Evolutionary conservation across 2,329 filamentous ascomycete species (phyloP).

Genomic region (Penicillium sclerotiorum): DNA sequence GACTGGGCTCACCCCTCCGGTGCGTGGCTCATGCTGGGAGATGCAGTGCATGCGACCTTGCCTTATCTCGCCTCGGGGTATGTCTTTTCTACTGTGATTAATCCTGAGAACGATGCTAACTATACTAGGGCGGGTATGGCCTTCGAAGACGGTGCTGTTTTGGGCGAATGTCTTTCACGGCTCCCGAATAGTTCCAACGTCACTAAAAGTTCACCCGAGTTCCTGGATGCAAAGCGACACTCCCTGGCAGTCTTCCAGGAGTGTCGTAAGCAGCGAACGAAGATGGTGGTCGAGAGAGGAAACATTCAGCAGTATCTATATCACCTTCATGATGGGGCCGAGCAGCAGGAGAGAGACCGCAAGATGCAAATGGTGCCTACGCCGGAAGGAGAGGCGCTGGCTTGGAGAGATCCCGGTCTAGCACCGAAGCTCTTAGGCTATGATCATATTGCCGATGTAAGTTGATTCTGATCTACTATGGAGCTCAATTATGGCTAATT

Average conservation of each 20-base stretch:
- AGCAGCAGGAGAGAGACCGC: conserved; percentile 58
- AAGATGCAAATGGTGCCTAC: conserved; percentile 44
- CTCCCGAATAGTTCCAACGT: conserved; percentile 43
- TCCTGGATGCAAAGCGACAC: conserved; percentile 37
- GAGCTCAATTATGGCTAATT: neutral
- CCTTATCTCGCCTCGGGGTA: conserved; percentile 60
- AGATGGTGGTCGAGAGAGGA: conserved; percentile 61
- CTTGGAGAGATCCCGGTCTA: conserved; percentile 47
- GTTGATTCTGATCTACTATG: conserved; percentile 6
- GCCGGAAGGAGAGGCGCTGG: conserved; percentile 44
- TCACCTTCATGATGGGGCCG: conserved; percentile 61
- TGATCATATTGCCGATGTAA: conserved; percentile 42
- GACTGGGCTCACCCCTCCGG: conserved; percentile 61
- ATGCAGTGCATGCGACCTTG: conserved; percentile 66
- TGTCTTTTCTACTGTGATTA: neutral
- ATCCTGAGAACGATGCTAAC: neutral
- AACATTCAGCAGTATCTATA: conserved; percentile 66
- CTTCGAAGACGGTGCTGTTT: conserved; percentile 61
- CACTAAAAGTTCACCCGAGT: conserved; percentile 25
- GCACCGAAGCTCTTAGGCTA: conserved; percentile 46
- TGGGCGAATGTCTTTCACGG: conserved; percentile 58
- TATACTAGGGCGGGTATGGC: conserved; percentile 59
- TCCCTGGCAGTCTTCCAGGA: conserved; percentile 55
- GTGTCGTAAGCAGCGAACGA: conserved; percentile 61
- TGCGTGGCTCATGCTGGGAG: conserved; percentile 62